Percentiles rank a stretch among this genome's conserved stretches.
Evolutionary conservation across 805 yeast genomes (phyloP).

Genomic region (Teunomyces kruisii): DNA sequence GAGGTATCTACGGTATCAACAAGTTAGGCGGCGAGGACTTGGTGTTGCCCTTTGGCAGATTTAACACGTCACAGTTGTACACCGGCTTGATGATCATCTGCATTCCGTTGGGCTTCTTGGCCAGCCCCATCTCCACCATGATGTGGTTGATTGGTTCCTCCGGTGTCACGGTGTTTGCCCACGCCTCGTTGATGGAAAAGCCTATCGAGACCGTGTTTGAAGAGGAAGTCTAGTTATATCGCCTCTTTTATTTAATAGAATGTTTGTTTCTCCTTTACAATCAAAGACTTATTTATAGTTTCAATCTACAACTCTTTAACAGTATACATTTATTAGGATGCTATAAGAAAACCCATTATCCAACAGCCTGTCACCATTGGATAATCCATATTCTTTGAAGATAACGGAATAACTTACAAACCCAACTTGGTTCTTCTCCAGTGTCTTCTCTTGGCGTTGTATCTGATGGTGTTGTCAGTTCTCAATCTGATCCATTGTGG

Average conservation of each 20-base stretch:
- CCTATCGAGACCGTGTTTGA: slow-evolving; percentile 94
- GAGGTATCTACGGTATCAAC: slow-evolving; percentile 77
- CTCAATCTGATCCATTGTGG: slow-evolving; percentile 99
- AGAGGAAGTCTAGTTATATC: slow-evolving; percentile 52
- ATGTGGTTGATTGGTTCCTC: slow-evolving; percentile 92
- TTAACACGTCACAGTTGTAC: slow-evolving; percentile 79
- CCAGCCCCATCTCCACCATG: slow-evolving; percentile 85
- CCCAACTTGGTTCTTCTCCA: slow-evolving; percentile 99
- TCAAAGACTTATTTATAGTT: too few species aligned
- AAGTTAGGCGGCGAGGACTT: slow-evolving; percentile 82
- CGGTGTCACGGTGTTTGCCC: slow-evolving; percentile 72
- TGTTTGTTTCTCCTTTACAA: too few species aligned
- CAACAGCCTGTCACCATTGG: slow-evolving; percentile 4
- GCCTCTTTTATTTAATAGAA: not conserved
- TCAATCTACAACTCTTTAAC: too few species aligned
- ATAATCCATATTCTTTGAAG: slow-evolving; percentile 4
- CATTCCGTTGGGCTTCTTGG: slow-evolving; percentile 79
- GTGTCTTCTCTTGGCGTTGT: slow-evolving; percentile 99
- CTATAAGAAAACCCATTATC: slow-evolving; percentile 4
- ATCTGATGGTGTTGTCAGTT: slow-evolving; percentile 96
- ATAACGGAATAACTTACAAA: slow-evolving; percentile 56
- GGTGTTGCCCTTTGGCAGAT: slow-evolving; percentile 66
- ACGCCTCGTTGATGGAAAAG: slow-evolving; percentile 90
- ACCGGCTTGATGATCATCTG: slow-evolving; percentile 76
- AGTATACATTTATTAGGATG: slow-evolving; percentile 5